A percentile compares a stretch with the other conserved stretches of the same genome.
phyloP scores from a whole-genome alignment of 805 yeast species.

The Candida dendrica region DNA sequence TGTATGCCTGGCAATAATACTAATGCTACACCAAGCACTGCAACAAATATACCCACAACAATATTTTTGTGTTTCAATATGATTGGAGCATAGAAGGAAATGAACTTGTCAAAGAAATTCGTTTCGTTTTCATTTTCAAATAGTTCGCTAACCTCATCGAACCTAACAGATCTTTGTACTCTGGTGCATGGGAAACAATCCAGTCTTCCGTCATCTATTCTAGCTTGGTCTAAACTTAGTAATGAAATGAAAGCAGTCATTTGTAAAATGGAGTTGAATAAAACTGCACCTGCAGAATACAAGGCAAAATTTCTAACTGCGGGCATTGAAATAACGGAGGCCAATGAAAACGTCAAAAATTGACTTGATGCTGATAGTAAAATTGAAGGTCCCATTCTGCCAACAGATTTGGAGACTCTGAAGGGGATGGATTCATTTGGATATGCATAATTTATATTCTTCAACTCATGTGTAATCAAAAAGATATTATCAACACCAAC shows the following conservation, averaged over 20 bases:
- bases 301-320: constrained; percentile 92
- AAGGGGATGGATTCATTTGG: constrained; percentile 45
- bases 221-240: constrained; percentile 55
- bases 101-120: constrained; percentile 30
- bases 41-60: constrained; percentile 46
- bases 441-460: constrained; percentile 39
- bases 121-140: constrained; percentile 22
- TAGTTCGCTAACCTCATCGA: constrained; percentile 18
- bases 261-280: constrained; percentile 71
- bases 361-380: constrained; percentile 72
- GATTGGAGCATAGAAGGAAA: constrained; percentile 45
- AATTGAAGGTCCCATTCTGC: constrained; percentile 82
- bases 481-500: constrained; percentile 96
- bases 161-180: constrained; percentile 8
- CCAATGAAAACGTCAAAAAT: constrained; percentile 69
- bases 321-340: constrained; percentile 85
- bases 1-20: constrained; percentile 60
- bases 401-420: constrained; percentile 57
- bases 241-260: constrained; percentile 75
- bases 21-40: constrained; percentile 64
- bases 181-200: constrained; percentile 58
- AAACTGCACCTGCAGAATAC: constrained; percentile 81
- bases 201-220: constrained; percentile 50
- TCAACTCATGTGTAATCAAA: constrained; percentile 73
- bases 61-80: constrained; percentile 42